Base-by-base conservation (phyloP, 441 rosid species). In the Populus hybrid region DNA sequence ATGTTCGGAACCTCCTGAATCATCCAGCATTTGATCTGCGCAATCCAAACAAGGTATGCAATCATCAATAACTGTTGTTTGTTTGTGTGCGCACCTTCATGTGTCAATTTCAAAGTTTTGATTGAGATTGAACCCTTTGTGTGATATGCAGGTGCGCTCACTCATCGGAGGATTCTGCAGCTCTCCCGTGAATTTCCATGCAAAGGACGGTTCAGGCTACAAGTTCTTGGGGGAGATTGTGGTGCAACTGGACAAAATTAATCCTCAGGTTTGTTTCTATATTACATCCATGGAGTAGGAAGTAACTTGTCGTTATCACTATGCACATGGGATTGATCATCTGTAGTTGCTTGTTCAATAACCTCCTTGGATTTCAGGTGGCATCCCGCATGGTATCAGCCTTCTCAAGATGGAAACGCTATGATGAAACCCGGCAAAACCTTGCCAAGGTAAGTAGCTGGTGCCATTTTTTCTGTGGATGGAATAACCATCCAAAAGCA, bases 401-500 rank as follows among this genome's bases (percentile, higher is more conserved):
- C 69, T 92, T 95, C 90, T 94, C 99, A 36, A 90, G 97, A 86
- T 94, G 99, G 99, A 94, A 73, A 89, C 98, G 98, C 59, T 96
- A 85, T 3, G 98, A 93, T 67, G 93, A 90, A 85, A 84, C 86
- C 75, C 86, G 99, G 46, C 98, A 94, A 88, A 84, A 79, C 70
- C 90, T 90, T 28, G 94, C 97, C 64, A 94, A 92, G 95, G 97
- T 94, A 88, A 80, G 30, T 74, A 34, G 69, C 63, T 8, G 23
- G 10, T 32, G 57, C n/a, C 40, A 0, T 11, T 14, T 73, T 24
- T 71, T 4, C 18, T 10, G 9, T 35, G 20, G 12, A 26, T 50
- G 24, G 38, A 73, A 57, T 10, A 66, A 36, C 40, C 20, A 66
- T 20, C 35, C 8, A 16, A 20, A 23, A 65, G 6, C 32, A 10